Percentiles rank a stretch among this genome's conserved stretches.
phyloP scores from a whole-genome alignment of 495 filamentous ascomycete genomes.

The Aspergillus campestris region DNA sequence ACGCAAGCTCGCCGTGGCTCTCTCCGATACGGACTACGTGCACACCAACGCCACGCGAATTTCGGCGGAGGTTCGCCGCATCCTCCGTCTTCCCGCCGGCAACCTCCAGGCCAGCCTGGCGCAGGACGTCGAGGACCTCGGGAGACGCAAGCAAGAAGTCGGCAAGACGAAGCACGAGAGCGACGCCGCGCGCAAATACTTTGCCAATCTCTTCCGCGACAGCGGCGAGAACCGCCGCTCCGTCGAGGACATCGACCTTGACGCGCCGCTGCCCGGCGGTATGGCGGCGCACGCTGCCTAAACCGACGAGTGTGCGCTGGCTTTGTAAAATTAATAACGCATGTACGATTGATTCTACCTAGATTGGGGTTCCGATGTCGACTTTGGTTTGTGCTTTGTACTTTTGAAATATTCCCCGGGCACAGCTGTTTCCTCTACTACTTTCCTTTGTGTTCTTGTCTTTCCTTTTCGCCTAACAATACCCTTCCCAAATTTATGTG shows the following conservation, averaged over 20 bases:
- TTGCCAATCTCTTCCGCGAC: conserved; percentile 73
- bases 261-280: conserved; percentile 44
- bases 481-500: no score
- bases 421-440: neutral
- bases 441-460: neutral
- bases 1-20: conserved; percentile 70
- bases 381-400: neutral
- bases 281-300: conserved; percentile 22
- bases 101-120: conserved; percentile 72
- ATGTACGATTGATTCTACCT: no score
- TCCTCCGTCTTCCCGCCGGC: conserved; percentile 75
- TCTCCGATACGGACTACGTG: conserved; percentile 79
- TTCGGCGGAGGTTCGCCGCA: conserved; percentile 70
- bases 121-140: conserved; percentile 74
- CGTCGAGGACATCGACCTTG: conserved; percentile 77
- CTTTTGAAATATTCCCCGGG: neutral
- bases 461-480: neutral
- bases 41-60: conserved; percentile 83
- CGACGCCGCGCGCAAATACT: conserved; percentile 75
- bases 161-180: conserved; percentile 66
- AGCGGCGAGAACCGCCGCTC: conserved; percentile 59
- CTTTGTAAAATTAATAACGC: no score
- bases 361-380: conserved; percentile 2
- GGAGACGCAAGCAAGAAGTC: conserved; percentile 66
- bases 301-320: neutral